phyloP scores from a whole-genome alignment of 2,329 filamentous ascomycete species.

The Uncinocarpus reesii region DNA sequence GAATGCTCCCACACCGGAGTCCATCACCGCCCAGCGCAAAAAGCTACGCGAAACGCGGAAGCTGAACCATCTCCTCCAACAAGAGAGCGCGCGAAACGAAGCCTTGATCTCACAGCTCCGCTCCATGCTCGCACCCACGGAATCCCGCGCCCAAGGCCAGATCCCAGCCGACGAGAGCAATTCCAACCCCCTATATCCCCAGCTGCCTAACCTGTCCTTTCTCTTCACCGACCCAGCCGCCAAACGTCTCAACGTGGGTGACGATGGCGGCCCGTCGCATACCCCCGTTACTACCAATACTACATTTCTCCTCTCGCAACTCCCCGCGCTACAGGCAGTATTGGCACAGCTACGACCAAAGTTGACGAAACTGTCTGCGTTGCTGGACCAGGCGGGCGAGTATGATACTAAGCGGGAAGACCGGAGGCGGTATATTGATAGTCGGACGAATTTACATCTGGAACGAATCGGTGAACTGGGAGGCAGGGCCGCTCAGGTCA shows the following conservation, averaged over 20 bases:
- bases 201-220: constrained; percentile 43
- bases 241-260: constrained; percentile 38
- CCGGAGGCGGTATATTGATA: constrained; percentile 72
- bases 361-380: constrained; percentile 39
- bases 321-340: constrained; percentile 65
- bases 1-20: constrained; percentile 51
- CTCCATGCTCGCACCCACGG: constrained; percentile 40
- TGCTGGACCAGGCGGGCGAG: constrained; percentile 28
- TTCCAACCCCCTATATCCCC: constrained; percentile 18
- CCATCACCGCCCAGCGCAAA: constrained; percentile 59
- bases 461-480: constrained; percentile 44
- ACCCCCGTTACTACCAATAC: constrained; percentile 39
- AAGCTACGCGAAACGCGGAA: constrained; percentile 70
- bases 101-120: constrained; percentile 57
- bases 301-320: constrained; percentile 68
- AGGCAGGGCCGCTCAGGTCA: constrained; percentile 28
- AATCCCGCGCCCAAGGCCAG: constrained; percentile 15
- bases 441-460: constrained; percentile 63
- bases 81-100: constrained; percentile 63
- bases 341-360: constrained; percentile 58
- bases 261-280: constrained; percentile 28
- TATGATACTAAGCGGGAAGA: constrained; percentile 54
- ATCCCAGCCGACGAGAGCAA: constrained; percentile 14
- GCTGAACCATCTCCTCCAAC: constrained; percentile 57
- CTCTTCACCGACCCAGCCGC: constrained; percentile 43